phyloP scores from a whole-genome alignment of 2,329 filamentous ascomycete species.

The Aspergillus thermomutatus region DNA sequence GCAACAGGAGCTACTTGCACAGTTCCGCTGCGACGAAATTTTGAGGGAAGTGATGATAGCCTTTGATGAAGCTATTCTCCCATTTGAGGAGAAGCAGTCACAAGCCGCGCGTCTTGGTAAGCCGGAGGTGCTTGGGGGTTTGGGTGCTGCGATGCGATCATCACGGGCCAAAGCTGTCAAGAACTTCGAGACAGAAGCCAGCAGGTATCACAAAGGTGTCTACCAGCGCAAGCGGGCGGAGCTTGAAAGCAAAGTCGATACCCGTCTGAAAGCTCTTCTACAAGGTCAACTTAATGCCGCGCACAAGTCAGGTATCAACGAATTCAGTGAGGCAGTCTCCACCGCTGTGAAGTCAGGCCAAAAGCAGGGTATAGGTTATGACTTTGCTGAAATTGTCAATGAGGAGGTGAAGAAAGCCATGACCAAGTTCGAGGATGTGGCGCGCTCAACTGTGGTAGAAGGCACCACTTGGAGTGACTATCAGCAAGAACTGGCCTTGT shows the following conservation, averaged over 20 bases:
- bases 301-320: conserved; percentile 79
- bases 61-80: conserved; percentile 78
- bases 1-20: conserved; percentile 92
- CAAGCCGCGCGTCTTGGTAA: conserved; percentile 71
- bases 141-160: conserved; percentile 69
- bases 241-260: conserved; percentile 80
- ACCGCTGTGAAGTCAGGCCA: conserved; percentile 84
- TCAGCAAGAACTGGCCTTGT: conserved; percentile 72
- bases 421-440: conserved; percentile 71
- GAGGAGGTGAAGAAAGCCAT: conserved; percentile 75
- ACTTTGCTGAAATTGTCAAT: conserved; percentile 91
- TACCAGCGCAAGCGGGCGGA: conserved; percentile 82
- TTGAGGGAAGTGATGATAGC: conserved; percentile 77
- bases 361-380: conserved; percentile 85
- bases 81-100: conserved; percentile 81
- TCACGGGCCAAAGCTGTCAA: conserved; percentile 72
- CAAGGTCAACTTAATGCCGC: conserved; percentile 82
- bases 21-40: conserved; percentile 98
- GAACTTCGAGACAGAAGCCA: conserved; percentile 86
- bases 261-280: conserved; percentile 83
- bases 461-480: conserved; percentile 87
- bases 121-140: conserved; percentile 66
- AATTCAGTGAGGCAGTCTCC: conserved; percentile 86
- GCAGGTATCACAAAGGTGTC: conserved; percentile 94
- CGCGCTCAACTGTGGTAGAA: conserved; percentile 69